phyloP scores from a whole-genome alignment of 129 eudicot genomes.

The Gnaphalium uliginosum region DNA sequence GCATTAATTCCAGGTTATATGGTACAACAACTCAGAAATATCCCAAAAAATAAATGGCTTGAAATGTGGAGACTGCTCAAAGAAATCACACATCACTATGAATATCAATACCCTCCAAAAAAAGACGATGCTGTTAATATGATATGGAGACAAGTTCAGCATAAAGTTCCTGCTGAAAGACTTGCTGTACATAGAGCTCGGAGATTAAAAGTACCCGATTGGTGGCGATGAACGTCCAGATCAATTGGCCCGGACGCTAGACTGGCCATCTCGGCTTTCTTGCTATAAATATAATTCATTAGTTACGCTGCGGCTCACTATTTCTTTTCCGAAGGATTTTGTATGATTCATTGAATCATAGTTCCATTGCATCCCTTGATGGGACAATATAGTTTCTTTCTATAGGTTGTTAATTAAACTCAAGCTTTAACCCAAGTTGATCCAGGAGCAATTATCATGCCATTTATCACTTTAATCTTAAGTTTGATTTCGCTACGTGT shows the following conservation, averaged over 20 bases:
- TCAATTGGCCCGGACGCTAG: neutral
- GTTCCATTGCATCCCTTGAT: slow-evolving; percentile 15
- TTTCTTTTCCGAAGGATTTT: neutral
- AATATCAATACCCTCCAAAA: slow-evolving; percentile 89
- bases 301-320: neutral
- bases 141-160: slow-evolving; percentile 90
- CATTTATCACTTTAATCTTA: neutral
- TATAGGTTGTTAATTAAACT: neutral
- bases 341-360: slow-evolving; percentile 29
- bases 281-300: neutral
- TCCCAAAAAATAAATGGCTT: slow-evolving; percentile 73
- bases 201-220: slow-evolving; percentile 90
- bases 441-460: neutral
- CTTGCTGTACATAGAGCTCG: slow-evolving; percentile 86
- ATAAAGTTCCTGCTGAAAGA: slow-evolving; percentile 68
- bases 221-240: slow-evolving; percentile 56
- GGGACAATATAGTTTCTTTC: slow-evolving; percentile 11
- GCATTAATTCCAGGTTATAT: slow-evolving; percentile 68
- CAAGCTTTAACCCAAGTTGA: neutral
- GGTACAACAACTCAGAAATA: slow-evolving; percentile 59
- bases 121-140: slow-evolving; percentile 85
- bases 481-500: neutral
- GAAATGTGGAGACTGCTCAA: slow-evolving; percentile 77
- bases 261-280: neutral
- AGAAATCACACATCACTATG: slow-evolving; percentile 66